phyloP scores from a whole-genome alignment of 1,139 yeast genomes.

The Scheffersomyces insectosa region DNA sequence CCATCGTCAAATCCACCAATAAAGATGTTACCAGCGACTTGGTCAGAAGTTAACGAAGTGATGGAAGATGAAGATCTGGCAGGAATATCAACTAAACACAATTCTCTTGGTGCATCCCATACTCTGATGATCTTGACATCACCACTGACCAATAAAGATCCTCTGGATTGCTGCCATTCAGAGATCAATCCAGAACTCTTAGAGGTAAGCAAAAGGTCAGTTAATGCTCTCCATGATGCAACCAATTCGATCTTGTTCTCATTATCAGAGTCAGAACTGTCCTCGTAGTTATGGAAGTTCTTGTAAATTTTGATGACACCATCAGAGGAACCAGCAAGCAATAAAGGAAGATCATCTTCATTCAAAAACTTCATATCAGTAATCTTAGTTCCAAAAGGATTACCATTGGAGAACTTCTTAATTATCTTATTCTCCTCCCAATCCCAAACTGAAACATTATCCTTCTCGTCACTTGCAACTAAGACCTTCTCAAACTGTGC shows the following conservation, averaged over 20 bases:
- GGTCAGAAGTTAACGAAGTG: conserved; percentile 89
- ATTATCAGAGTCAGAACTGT: conserved; percentile 29
- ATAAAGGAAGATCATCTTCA: conserved; percentile 86
- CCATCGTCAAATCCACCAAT: conserved; percentile 96
- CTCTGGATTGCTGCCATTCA: conserved; percentile 97
- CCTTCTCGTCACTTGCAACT: conserved; percentile 82
- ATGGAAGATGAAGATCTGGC: conserved; percentile 90
- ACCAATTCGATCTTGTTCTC: conserved; percentile 55
- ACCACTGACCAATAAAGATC: conserved; percentile 88
- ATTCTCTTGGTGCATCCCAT: conserved; percentile 97
- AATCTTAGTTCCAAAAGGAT: conserved; percentile 84
- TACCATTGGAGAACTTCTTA: conserved; percentile 76
- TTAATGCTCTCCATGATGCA: conserved; percentile 91
- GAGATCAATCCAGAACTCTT: conserved; percentile 82
- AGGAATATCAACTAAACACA: conserved; percentile 83
- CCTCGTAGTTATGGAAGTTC: conserved; percentile 60
- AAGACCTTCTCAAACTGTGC: conserved; percentile 89
- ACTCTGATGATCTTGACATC: conserved; percentile 88
- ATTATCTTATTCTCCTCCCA: conserved; percentile 66
- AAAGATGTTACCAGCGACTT: conserved; percentile 89
- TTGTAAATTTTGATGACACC: conserved; percentile 88
- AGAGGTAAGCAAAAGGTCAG: conserved; percentile 79
- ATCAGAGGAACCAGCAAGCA: conserved; percentile 88
- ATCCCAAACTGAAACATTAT: conserved; percentile 84
- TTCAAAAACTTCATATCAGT: conserved; percentile 85